A percentile compares a stretch with the other conserved stretches of the same genome.
phyloP scores from a whole-genome alignment of 306 rosid species.

The Astragalus glycyphyllos region DNA sequence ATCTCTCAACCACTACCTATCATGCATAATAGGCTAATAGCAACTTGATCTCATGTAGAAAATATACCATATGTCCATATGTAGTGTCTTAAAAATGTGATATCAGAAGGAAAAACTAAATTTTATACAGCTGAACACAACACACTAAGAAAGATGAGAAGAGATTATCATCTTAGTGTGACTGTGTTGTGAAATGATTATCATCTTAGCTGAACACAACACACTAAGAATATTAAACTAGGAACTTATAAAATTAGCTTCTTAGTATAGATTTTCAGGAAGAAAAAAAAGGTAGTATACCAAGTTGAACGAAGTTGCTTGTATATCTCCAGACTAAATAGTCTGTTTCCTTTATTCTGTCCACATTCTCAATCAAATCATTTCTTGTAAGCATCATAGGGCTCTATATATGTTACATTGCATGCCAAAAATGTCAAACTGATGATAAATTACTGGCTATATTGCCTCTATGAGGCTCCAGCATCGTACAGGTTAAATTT shows the following conservation, averaged over 20 bases:
- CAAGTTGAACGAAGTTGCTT: slow-evolving; percentile 21
- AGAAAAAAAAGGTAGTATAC: neutral
- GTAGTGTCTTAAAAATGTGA: too few species aligned
- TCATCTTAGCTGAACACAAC: too few species aligned
- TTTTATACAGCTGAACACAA: too few species aligned
- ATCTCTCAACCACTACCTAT: too few species aligned
- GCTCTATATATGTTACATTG: slow-evolving; percentile 22
- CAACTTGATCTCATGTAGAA: too few species aligned
- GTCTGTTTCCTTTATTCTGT: slow-evolving; percentile 22
- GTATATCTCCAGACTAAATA: slow-evolving; percentile 5
- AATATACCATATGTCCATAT: too few species aligned
- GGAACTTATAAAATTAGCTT: slow-evolving; percentile 3
- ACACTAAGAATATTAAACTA: neutral
- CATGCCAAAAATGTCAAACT: slow-evolving; percentile 36
- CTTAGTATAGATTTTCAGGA: neutral
- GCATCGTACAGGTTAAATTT: slow-evolving; percentile 39
- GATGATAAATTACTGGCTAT: slow-evolving; percentile 29
- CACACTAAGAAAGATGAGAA: too few species aligned
- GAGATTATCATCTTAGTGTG: too few species aligned
- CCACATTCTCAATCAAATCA: slow-evolving; percentile 31
- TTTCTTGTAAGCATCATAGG: slow-evolving; percentile 18
- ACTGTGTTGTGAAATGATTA: too few species aligned
- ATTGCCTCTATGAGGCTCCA: slow-evolving; percentile 33
- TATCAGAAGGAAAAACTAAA: too few species aligned
- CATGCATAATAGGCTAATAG: too few species aligned